Conservation (phyloP, 768 basidiomycete species). For the Hygrocybe punicea region DNA sequence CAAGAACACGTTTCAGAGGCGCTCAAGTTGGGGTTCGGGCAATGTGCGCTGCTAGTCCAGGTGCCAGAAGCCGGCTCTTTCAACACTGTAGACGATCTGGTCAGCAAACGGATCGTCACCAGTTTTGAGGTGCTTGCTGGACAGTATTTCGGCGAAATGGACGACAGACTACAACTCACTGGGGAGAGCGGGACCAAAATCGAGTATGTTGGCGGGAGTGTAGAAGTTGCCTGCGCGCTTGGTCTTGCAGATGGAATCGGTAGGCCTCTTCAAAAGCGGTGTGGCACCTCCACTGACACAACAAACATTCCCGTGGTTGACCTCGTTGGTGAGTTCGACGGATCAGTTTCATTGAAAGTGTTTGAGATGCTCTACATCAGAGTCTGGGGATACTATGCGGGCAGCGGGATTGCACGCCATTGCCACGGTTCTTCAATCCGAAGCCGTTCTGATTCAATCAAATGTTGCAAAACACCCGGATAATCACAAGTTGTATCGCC, state of each 20-base stretch:
- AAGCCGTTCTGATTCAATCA: constrained; percentile 92
- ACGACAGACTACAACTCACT: constrained; percentile 49
- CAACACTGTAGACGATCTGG: constrained; percentile 72
- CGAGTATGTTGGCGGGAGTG: constrained; percentile 95
- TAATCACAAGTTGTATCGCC: constrained; percentile 83
- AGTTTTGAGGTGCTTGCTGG: constrained; percentile 88
- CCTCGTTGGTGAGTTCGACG: constrained; percentile 72
- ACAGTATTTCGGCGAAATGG: constrained; percentile 69
- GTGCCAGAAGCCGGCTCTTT: constrained; percentile 75
- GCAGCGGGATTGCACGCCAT: constrained; percentile 95
- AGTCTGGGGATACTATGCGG: constrained; percentile 99
- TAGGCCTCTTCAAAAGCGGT: constrained; percentile 33
- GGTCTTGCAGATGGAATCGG: constrained; percentile 97
- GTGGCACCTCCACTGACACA: constrained; percentile 5
- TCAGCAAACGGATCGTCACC: constrained; percentile 90
- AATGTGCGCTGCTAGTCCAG: constrained; percentile 86
- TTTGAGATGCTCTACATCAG: constrained; percentile 37
- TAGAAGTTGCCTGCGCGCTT: constrained; percentile 95
- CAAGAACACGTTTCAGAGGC: constrained; percentile 71
- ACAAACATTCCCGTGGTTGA: constrained; percentile 57
- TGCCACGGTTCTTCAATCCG: constrained; percentile 73
- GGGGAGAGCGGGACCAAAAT: constrained; percentile 70
- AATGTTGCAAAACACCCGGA: constrained; percentile 58
- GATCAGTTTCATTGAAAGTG: not conserved
- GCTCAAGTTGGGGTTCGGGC: constrained; percentile 86